Conservation (phyloP, 208 protist species). For the Leishmania aethiopica region DNA sequence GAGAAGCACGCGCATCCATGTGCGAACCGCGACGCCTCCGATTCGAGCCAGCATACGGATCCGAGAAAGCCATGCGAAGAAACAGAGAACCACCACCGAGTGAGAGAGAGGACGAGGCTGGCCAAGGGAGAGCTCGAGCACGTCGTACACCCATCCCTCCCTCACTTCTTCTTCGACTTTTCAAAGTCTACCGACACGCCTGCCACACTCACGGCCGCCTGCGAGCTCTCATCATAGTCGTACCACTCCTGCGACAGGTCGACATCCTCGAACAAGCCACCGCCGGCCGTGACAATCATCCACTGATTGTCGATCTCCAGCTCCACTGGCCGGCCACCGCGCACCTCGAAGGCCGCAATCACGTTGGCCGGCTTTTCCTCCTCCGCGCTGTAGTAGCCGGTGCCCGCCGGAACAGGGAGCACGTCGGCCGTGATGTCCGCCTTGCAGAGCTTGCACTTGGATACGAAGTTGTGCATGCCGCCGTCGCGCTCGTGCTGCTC, state of each 20-base stretch:
- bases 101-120: not conserved
- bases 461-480: constrained; percentile 57
- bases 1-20: not conserved
- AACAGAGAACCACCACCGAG: no score
- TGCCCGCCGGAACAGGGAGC: constrained; percentile 16
- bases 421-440: constrained; percentile 43
- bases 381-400: constrained; percentile 22
- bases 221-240: constrained; percentile 68
- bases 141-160: not conserved
- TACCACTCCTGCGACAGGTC: constrained; percentile 74
- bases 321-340: constrained; percentile 63
- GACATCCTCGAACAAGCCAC: constrained; percentile 44
- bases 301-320: constrained; percentile 70
- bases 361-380: constrained; percentile 15
- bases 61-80: not conserved
- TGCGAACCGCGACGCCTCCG: not conserved
- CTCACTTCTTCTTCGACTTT: constrained; percentile 44
- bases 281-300: constrained; percentile 36
- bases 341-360: constrained; percentile 60
- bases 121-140: not conserved
- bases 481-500: constrained; percentile 53
- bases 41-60: not conserved
- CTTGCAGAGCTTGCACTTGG: constrained; percentile 69
- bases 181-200: constrained; percentile 44
- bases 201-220: constrained; percentile 37